Evolutionary conservation across 1,284 basidiomycete species (phyloP).

Genomic region (Tilletia caries): DNA sequence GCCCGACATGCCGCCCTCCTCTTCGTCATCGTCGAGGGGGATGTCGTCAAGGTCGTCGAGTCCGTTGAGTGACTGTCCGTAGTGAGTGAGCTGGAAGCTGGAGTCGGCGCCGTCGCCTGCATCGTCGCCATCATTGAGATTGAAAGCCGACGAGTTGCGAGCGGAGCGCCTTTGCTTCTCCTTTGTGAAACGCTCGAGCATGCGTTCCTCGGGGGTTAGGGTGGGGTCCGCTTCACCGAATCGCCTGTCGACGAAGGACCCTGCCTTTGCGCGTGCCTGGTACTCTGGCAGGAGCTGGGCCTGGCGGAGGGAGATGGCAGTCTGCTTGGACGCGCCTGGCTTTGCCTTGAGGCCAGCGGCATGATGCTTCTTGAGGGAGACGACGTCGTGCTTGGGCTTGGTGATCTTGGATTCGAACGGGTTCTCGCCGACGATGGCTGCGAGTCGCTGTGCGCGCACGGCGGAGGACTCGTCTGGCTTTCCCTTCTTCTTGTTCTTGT

Average conservation of each 20-base stretch:
- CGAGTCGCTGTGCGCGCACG: slow-evolving; percentile 62
- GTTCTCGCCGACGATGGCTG: slow-evolving; percentile 82
- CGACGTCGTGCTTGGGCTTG: slow-evolving; percentile 80
- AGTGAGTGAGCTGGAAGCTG: slow-evolving; percentile 73
- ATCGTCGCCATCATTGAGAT: slow-evolving; percentile 70
- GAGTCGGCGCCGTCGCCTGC: slow-evolving; percentile 23
- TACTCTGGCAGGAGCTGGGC: slow-evolving; percentile 79
- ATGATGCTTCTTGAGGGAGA: slow-evolving; percentile 67
- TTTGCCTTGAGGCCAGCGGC: slow-evolving; percentile 67
- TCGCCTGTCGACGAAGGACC: slow-evolving; percentile 85
- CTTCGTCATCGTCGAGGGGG: slow-evolving; percentile 41
- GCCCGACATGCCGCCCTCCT: slow-evolving; percentile 24
- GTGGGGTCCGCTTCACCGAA: slow-evolving; percentile 92
- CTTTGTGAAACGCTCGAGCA: slow-evolving; percentile 91
- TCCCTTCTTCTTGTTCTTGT: slow-evolving; percentile 59
- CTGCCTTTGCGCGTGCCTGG: slow-evolving; percentile 70
- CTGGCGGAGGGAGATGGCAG: slow-evolving; percentile 72
- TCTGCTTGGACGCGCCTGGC: slow-evolving; percentile 81
- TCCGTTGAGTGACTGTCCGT: slow-evolving; percentile 78
- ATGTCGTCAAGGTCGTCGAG: slow-evolving; percentile 81
- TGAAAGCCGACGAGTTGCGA: slow-evolving; percentile 78
- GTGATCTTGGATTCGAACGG: slow-evolving; percentile 69
- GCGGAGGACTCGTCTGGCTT: slow-evolving; percentile 39
- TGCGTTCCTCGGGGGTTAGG: slow-evolving; percentile 89
- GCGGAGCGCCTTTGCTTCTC: slow-evolving; percentile 58